Base-by-base conservation (phyloP, 1,284 basidiomycete genomes). In the Earliella scabrosa region DNA sequence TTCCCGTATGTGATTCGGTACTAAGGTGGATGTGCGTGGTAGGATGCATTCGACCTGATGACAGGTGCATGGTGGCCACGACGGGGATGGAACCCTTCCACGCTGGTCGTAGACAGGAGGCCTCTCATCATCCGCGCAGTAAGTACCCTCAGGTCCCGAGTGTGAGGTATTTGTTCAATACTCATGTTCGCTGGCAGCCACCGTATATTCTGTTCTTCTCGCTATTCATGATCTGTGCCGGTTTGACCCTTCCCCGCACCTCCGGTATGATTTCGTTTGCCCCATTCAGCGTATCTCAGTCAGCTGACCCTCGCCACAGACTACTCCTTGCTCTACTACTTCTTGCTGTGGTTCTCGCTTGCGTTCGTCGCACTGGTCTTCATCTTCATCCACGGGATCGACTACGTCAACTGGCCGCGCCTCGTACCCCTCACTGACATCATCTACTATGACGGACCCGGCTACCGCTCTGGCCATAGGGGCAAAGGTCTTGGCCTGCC, bases 361-460 rank as follows among this genome's bases (percentile, higher is more conserved):
- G 78, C 90, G 51, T 67, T 81, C 38, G 55, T 86, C 56, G 79
- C 92, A 11, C 72, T 87, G 56, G 63, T 77, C 44, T 92, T 91
- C 74, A 90, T 97, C 65, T 70, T 91, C 73, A 76, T 86, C 40
- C 86, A 97, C 69, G 90, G 90, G 38, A 83, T 94, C 63, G 83
- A 90, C 62, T 98, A 96, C 70, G 95, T 99, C 59, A 86, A 92
- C 21, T 97, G 94, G 90, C 97, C 97, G n/a, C 86, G 90, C 21
- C 82, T 99, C 52, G 85, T 91, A 63, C 90, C 94, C 3, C 87
- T 91, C 11, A 87, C 88, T 53, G 92, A 95, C 59, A 81, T 91
- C 52, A 89, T 98, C 51, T 87, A 88, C 69, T 98, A 96, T 75
- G 81, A 81, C 48, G 95, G 95, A 39, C 92, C 92, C 50, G 95